These are phyloP conservation scores for Trichoderma sp. DNA, from an alignment of 2,329 filamentous ascomycete species.

Conservation along the genomic window DNA sequence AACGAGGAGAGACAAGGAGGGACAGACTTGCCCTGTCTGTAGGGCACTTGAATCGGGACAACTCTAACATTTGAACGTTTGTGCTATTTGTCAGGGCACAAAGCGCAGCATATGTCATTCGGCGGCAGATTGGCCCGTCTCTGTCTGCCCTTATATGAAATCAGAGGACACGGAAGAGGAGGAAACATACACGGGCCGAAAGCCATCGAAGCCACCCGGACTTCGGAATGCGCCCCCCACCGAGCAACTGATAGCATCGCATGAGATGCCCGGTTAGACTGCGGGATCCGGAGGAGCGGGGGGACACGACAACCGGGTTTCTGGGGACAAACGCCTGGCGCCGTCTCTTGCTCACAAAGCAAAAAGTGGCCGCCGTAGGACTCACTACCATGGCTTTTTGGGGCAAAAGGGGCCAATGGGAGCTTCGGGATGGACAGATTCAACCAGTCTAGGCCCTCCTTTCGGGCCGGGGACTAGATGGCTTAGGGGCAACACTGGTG, in stretches of 20 bases:
- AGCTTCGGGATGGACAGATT: not conserved
- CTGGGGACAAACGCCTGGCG: not conserved
- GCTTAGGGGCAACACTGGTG: not conserved
- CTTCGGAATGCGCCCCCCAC: not conserved
- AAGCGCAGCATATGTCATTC: not conserved
- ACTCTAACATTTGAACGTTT: not conserved
- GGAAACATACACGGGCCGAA: not conserved
- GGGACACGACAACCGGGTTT: slow-evolving; percentile 12
- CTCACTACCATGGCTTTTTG: not conserved
- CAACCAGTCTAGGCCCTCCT: not conserved
- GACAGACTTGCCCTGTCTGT: not conserved
- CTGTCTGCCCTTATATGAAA: not conserved
- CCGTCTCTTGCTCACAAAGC: not conserved
- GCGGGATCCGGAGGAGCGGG: not conserved
- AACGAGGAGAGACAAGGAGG: not conserved
- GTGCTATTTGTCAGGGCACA: not conserved
- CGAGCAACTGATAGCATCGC: not conserved
- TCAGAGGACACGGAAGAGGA: not conserved
- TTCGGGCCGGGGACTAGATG: not conserved
- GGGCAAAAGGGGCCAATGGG: not conserved
- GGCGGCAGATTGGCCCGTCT: not conserved
- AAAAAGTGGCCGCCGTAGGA: not conserved
- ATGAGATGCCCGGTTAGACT: not conserved
- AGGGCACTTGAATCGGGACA: not conserved
- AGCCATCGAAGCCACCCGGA: not conserved